Evolutionary conservation across 163 green algal genomes (phyloP).

Genomic region (Scenedesmus sp.): DNA sequence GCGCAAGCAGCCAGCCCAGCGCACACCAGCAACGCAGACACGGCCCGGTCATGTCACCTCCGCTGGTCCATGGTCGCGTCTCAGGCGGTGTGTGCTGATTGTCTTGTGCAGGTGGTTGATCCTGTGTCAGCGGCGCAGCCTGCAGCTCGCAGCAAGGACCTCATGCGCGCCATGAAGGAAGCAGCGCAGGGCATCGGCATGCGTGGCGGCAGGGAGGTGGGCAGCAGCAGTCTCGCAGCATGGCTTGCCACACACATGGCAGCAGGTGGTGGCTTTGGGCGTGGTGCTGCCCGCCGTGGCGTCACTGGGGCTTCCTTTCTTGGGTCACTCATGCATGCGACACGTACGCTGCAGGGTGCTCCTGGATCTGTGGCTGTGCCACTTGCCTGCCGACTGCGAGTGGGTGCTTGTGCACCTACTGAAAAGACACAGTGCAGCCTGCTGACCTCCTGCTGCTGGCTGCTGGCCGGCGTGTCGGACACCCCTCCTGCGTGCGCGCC

Average conservation of each 20-base stretch:
- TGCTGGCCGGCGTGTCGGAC: too few species aligned
- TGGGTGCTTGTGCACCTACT: too few species aligned
- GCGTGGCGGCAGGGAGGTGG: conserved; percentile 41
- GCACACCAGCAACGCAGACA: neutral
- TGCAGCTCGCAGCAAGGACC: conserved; percentile 65
- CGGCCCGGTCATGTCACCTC: neutral
- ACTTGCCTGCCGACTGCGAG: too few species aligned
- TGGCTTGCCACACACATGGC: neutral
- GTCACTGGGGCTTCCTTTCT: neutral
- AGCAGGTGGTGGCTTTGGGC: neutral
- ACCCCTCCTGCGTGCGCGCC: neutral
- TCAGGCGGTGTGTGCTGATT: neutral
- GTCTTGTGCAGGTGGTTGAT: conserved; percentile 54
- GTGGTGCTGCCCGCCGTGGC: too few species aligned
- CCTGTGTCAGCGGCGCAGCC: conserved; percentile 66
- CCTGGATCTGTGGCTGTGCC: neutral
- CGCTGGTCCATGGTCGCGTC: too few species aligned
- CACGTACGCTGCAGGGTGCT: neutral
- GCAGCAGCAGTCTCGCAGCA: neutral
- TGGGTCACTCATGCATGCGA: neutral
- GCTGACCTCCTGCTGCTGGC: neutral
- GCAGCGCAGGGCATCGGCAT: conserved; percentile 46
- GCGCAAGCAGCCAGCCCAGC: neutral
- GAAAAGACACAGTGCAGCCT: neutral
- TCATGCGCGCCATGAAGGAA: conserved; percentile 73